These are phyloP conservation scores for Sapria himalayana DNA, from an alignment of 345 rosid species.

Conservation along the genomic window DNA sequence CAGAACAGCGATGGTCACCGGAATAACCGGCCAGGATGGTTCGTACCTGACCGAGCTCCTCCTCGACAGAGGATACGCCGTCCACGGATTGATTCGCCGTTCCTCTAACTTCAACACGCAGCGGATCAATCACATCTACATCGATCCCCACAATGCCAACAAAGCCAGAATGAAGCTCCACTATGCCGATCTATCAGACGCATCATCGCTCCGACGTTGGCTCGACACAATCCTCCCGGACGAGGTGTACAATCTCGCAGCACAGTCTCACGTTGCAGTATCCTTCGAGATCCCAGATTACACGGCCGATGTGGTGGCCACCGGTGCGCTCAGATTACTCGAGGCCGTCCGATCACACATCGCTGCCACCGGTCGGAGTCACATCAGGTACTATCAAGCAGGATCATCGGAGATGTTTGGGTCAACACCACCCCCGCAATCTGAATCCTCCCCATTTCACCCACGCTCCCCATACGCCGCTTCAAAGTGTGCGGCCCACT, in stretches of 20 bases:
- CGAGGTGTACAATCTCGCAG: slow-evolving; percentile 89
- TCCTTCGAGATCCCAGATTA: slow-evolving; percentile 95
- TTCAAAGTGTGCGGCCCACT: slow-evolving; percentile 83
- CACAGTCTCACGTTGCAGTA: slow-evolving; percentile 88
- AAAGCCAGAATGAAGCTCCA: slow-evolving; percentile 85
- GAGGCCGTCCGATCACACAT: slow-evolving; percentile 89
- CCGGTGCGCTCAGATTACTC: slow-evolving; percentile 78
- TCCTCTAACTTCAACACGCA: slow-evolving; percentile 97
- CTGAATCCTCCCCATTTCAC: slow-evolving; percentile 67
- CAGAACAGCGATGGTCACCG: slow-evolving; percentile 84
- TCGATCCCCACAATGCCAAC: slow-evolving; percentile 80
- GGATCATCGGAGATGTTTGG: slow-evolving; percentile 98
- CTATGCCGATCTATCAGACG: slow-evolving; percentile 68
- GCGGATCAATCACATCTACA: slow-evolving; percentile 86
- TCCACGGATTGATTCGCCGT: slow-evolving; percentile 80
- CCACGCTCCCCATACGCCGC: slow-evolving; percentile 97
- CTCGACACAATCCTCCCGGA: slow-evolving; percentile 68
- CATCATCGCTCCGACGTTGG: slow-evolving; percentile 96
- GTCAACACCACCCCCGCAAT: slow-evolving; percentile 75
- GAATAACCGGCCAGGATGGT: slow-evolving; percentile 94
- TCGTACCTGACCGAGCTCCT: slow-evolving; percentile 83
- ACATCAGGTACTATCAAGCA: slow-evolving; percentile 70
- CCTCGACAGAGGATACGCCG: slow-evolving; percentile 57
- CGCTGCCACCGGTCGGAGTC: slow-evolving; percentile 40
- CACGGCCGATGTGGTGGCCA: slow-evolving; percentile 87